These are phyloP conservation scores for Hypoxylon lenormandii DNA, from an alignment of 495 filamentous ascomycete species.

Conservation along the genomic window DNA sequence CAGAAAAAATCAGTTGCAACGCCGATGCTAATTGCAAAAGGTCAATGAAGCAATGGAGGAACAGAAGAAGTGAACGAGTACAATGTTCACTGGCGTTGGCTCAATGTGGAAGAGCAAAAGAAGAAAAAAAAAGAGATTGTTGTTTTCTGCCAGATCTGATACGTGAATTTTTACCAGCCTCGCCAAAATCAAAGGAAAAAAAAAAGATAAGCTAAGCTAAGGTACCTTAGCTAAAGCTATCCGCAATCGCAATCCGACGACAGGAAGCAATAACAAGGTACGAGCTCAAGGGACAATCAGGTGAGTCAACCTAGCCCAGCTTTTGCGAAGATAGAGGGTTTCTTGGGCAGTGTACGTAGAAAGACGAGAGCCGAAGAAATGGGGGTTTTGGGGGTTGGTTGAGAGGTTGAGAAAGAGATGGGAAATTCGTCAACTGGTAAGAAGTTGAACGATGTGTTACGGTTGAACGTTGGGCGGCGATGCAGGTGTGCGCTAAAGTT, in stretches of 20 bases:
- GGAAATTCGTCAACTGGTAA: slow-evolving; percentile 14
- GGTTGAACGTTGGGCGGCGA: slow-evolving; percentile 48
- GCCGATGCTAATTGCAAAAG: not conserved
- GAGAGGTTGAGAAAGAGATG: slow-evolving; percentile 10
- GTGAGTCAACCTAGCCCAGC: slow-evolving; percentile 9
- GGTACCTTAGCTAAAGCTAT: slow-evolving; percentile 27
- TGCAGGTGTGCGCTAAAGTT: slow-evolving; percentile 44
- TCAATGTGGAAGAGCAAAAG: slow-evolving; percentile 17
- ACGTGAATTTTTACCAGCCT: slow-evolving; percentile 36
- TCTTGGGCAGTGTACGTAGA: slow-evolving; percentile 11
- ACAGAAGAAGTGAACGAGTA: not conserved
- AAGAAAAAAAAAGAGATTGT: slow-evolving; percentile 34
- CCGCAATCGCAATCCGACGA: slow-evolving; percentile 23
- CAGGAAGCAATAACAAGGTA: slow-evolving; percentile 18
- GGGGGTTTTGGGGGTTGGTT: slow-evolving; percentile 24
- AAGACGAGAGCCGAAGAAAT: slow-evolving; percentile 13
- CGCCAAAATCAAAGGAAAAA: slow-evolving; percentile 44
- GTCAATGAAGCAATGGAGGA: not conserved
- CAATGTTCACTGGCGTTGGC: not conserved
- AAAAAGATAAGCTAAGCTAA: slow-evolving; percentile 2
- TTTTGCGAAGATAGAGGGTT: not conserved
- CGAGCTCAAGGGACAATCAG: slow-evolving; percentile 17
- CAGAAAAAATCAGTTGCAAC: not conserved
- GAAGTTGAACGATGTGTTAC: slow-evolving; percentile 29
- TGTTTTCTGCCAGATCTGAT: slow-evolving; percentile 48